Evolutionary conservation across 495 filamentous ascomycete species (phyloP).

Genomic region (Penicillium chermesinum): DNA sequence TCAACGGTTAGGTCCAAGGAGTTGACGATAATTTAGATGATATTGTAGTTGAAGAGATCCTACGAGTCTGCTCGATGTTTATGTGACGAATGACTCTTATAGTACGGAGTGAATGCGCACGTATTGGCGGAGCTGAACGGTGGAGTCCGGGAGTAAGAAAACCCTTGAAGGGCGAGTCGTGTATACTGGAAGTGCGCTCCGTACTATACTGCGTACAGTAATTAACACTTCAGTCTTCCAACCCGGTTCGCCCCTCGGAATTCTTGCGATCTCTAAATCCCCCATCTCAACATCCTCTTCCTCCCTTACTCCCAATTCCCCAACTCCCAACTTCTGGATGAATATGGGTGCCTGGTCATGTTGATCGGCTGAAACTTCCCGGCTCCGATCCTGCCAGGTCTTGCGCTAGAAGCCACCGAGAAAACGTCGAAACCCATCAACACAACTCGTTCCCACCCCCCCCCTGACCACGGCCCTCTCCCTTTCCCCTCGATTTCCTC

Average conservation of each 20-base stretch:
- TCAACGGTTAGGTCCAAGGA: too few species aligned
- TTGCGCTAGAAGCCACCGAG: conserved; percentile 2
- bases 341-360: conserved; percentile 8
- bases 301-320: neutral
- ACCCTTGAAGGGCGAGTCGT: too few species aligned
- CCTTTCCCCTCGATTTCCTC: conserved; percentile 11
- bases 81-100: too few species aligned
- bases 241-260: conserved; percentile 17
- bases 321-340: neutral
- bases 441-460: conserved; percentile 6
- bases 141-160: conserved; percentile 9
- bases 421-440: neutral
- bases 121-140: conserved; percentile 8
- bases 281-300: conserved; percentile 2
- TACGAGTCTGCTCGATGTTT: too few species aligned
- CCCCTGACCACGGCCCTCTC: conserved; percentile 1
- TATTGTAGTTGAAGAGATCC: too few species aligned
- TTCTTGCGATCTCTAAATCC: conserved; percentile 3
- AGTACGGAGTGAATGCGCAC: neutral
- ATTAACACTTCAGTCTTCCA: conserved; percentile 13
- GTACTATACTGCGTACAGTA: conserved; percentile 1
- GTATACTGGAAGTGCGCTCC: too few species aligned
- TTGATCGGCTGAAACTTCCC: conserved; percentile 14
- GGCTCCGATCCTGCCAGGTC: conserved; percentile 10
- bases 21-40: too few species aligned